These are phyloP conservation scores for Thielaviopsis ethacetica DNA, from an alignment of 2,329 filamentous ascomycete genomes.

Conservation along the genomic window DNA sequence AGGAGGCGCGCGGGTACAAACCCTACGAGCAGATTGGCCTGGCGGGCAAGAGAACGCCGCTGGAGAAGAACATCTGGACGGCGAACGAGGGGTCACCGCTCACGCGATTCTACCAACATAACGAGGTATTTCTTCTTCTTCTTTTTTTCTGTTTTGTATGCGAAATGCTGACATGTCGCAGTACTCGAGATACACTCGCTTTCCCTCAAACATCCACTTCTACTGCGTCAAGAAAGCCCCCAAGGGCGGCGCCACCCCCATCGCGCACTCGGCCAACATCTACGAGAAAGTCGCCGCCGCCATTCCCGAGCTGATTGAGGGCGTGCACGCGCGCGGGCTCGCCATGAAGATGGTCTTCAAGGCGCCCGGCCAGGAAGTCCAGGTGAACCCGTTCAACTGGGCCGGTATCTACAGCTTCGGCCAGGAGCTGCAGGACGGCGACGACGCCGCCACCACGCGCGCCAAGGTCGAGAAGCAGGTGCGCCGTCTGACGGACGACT, in stretches of 20 bases:
- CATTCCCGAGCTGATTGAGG: constrained; percentile 13
- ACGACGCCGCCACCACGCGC: constrained; percentile 8
- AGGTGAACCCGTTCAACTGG: constrained; percentile 13
- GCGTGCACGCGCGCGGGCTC: constrained; percentile 11
- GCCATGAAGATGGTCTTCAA: constrained; percentile 15
- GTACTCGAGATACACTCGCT: constrained; percentile 13
- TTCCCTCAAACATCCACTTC: constrained; percentile 13
- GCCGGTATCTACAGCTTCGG: constrained; percentile 17
- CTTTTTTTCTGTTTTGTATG: not conserved
- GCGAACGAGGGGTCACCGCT: constrained; percentile 14
- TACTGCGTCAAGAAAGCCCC: constrained; percentile 12
- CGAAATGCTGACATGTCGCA: too few species aligned
- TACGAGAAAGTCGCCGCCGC: constrained; percentile 10
- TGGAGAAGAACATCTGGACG: constrained; percentile 14
- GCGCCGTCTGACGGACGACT: constrained; percentile 11
- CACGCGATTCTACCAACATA: constrained; percentile 14
- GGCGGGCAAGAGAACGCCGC: constrained; percentile 13
- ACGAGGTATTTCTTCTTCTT: constrained; percentile 10
- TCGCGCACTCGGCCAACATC: constrained; percentile 11
- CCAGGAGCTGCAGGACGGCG: constrained; percentile 15
- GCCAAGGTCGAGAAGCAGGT: constrained; percentile 13
- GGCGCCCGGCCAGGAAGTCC: constrained; percentile 13
- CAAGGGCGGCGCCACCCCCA: constrained; percentile 13
- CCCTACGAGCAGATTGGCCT: constrained; percentile 18
- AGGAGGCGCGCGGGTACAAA: constrained; percentile 10